A percentile compares a stretch with the other conserved stretches of the same genome.
Conservation (phyloP, 495 filamentous ascomycete species). For the Xylaria nigripes region DNA sequence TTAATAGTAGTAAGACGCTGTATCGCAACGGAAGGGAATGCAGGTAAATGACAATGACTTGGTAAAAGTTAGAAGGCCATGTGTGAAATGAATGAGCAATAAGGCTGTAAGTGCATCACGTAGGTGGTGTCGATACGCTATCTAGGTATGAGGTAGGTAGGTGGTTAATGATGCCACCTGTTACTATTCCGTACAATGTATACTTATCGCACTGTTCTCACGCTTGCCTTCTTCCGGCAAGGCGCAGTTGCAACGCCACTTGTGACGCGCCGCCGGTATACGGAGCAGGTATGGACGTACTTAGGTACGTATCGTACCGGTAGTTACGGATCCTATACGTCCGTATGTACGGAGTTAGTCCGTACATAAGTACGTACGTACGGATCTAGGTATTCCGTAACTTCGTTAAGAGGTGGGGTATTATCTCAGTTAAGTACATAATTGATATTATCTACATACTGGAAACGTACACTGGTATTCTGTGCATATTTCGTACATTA, state of each 20-base stretch:
- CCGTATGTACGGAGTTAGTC: no score
- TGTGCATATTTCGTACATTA: no score
- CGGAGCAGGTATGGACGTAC: no score
- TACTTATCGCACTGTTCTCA: not conserved
- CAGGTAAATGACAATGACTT: not conserved
- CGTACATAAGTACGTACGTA: no score
- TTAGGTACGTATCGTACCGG: no score
- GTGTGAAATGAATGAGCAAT: not conserved
- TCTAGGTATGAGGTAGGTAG: not conserved
- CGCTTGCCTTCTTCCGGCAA: not conserved
- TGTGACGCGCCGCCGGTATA: not conserved
- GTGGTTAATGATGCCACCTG: slow-evolving; percentile 1
- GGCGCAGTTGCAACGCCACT: not conserved
- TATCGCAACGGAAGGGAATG: slow-evolving; percentile 1
- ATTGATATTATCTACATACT: no score
- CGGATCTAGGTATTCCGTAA: no score
- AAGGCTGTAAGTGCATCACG: not conserved
- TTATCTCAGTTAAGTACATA: no score
- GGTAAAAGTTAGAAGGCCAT: not conserved
- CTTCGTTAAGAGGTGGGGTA: no score
- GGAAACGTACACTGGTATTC: no score
- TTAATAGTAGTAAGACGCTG: not conserved
- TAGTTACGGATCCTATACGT: no score
- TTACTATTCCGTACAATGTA: not conserved
- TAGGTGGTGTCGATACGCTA: not conserved